These are phyloP conservation scores for Lotus japonicus DNA, from an alignment of 306 rosid genomes.

Conservation along the genomic window DNA sequence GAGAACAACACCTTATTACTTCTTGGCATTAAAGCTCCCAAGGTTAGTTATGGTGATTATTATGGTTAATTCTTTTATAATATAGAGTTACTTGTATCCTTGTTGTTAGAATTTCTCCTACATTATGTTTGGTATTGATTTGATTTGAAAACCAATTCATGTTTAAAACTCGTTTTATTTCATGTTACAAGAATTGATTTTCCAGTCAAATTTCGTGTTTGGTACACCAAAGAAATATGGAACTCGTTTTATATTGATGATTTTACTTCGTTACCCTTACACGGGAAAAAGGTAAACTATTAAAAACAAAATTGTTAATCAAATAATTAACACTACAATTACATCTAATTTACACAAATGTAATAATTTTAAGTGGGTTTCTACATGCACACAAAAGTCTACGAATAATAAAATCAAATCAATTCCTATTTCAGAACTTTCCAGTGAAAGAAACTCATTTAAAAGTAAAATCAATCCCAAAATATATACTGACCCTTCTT, in stretches of 20 bases:
- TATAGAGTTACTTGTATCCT: background rate
- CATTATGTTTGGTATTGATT: background rate
- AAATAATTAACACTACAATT: background rate
- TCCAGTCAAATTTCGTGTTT: background rate
- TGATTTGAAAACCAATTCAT: background rate
- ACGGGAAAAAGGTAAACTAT: background rate
- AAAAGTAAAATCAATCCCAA: background rate
- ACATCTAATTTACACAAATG: background rate
- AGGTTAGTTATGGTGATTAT: constrained; percentile 43
- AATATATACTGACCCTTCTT: too few relatives aligned
- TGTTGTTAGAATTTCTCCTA: background rate
- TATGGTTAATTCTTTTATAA: background rate
- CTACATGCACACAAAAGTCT: background rate
- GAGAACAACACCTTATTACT: constrained; percentile 21
- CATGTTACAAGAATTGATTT: background rate
- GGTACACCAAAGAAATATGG: background rate
- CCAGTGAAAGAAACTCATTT: background rate
- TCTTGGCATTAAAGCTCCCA: constrained; percentile 58
- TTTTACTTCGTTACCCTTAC: background rate
- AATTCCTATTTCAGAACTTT: constrained; percentile 1
- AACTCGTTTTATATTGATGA: background rate
- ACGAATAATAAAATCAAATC: background rate
- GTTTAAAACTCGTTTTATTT: background rate
- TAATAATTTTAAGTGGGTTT: background rate
- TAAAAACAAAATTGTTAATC: background rate